Conservation (phyloP, 2,329 filamentous ascomycete species). For the Arthrocladium fulminans region DNA sequence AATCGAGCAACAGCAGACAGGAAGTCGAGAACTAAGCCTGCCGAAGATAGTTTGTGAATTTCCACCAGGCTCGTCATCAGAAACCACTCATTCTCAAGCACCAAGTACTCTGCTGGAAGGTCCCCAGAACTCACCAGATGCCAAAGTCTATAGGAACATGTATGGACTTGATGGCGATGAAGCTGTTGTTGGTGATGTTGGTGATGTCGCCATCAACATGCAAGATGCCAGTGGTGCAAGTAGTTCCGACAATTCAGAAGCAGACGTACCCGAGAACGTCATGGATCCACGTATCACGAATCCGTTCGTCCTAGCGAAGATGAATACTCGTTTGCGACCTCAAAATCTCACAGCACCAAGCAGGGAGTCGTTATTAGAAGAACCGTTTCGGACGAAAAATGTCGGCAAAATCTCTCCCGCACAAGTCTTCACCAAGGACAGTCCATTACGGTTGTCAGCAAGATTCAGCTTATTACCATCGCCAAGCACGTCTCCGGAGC, state of each 20-base stretch:
- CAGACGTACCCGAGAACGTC: conserved; percentile 11
- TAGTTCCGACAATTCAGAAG: background rate
- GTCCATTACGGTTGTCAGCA: conserved; percentile 6
- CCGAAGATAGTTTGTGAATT: too few relatives aligned
- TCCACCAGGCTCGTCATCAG: background rate
- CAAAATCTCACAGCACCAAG: conserved; percentile 10
- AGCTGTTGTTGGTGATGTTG: conserved; percentile 2
- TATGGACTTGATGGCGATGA: conserved; percentile 5
- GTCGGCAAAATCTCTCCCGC: background rate
- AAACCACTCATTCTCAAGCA: background rate
- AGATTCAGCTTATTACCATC: conserved; percentile 8
- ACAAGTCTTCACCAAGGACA: background rate
- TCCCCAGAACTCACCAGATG: background rate
- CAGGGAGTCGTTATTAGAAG: conserved; percentile 1
- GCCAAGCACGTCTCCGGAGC: conserved; percentile 4
- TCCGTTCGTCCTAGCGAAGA: conserved; percentile 31
- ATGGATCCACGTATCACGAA: conserved; percentile 23
- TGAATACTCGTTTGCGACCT: conserved; percentile 18
- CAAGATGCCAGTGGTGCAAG: background rate
- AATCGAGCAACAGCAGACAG: background rate
- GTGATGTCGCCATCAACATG: conserved; percentile 3
- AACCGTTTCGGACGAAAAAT: background rate
- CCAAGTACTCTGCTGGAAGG: background rate
- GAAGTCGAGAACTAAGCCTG: background rate
- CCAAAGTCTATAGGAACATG: conserved; percentile 3